Conservation (phyloP, 352 stramenopile genomes). For the Halophytophthora batemanensis region DNA sequence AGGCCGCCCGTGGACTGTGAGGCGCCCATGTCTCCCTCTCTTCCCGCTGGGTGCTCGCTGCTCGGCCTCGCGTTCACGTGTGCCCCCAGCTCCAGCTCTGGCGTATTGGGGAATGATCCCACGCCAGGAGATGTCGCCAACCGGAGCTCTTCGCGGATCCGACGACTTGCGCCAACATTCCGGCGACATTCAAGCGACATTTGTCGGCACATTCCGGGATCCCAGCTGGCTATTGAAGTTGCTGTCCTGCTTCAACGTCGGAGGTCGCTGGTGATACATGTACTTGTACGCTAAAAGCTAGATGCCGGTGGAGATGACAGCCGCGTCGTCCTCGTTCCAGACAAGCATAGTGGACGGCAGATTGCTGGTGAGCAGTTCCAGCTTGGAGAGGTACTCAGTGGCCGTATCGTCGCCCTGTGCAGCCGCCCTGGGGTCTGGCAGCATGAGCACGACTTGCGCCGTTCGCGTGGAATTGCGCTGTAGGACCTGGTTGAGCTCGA, state of each 20-base stretch:
- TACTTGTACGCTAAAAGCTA: constrained; percentile 12
- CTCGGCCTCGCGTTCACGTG: not conserved
- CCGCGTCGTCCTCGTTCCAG: constrained; percentile 40
- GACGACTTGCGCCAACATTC: constrained; percentile 2
- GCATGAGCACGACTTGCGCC: constrained; percentile 41
- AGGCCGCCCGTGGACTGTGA: constrained; percentile 29
- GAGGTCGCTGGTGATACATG: not conserved
- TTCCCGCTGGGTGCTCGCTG: not conserved
- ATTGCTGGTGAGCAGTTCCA: constrained; percentile 40
- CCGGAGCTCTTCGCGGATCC: not conserved
- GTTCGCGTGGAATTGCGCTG: constrained; percentile 40
- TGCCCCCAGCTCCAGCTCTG: not conserved
- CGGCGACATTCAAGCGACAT: not conserved
- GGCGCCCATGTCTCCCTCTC: constrained; percentile 29
- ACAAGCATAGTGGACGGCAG: constrained; percentile 53
- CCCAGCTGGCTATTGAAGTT: too few relatives aligned
- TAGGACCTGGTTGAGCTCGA: constrained; percentile 47
- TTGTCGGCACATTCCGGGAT: not conserved
- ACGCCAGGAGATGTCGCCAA: not conserved
- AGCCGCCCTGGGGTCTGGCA: constrained; percentile 27
- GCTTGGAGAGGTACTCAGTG: constrained; percentile 25
- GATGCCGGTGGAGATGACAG: constrained; percentile 44
- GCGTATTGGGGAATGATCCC: not conserved
- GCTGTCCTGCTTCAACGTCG: too few relatives aligned
- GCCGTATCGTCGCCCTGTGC: constrained; percentile 1